phyloP scores from a whole-genome alignment of 1,139 yeast genomes.

The Williopsis jadinii region DNA sequence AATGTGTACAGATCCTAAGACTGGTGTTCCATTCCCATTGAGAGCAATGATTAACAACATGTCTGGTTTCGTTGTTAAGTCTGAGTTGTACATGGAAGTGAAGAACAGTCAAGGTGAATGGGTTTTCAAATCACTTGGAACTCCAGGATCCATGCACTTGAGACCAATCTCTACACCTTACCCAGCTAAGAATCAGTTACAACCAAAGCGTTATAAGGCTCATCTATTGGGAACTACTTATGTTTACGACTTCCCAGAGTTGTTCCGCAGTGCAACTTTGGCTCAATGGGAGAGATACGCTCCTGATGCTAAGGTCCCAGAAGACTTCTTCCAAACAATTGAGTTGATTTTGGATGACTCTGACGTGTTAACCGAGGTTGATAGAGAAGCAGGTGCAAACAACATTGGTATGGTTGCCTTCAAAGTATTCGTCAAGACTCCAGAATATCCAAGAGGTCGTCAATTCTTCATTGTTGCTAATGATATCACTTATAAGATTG shows the following conservation, averaged over 20 bases:
- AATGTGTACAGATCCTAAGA: conserved; percentile 82
- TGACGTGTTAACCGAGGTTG: conserved; percentile 77
- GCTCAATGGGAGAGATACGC: conserved; percentile 75
- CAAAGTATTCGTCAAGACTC: conserved; percentile 84
- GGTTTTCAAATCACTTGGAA: conserved; percentile 92
- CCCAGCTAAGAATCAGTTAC: conserved; percentile 95
- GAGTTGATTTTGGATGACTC: conserved; percentile 82
- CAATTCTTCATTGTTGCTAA: conserved; percentile 88
- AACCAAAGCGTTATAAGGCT: conserved; percentile 97
- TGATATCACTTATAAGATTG: conserved; percentile 95
- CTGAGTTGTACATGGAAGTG: conserved; percentile 90
- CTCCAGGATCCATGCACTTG: conserved; percentile 95
- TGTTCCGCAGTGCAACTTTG: conserved; percentile 87
- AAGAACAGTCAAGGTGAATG: conserved; percentile 89
- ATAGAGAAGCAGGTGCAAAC: conserved; percentile 95
- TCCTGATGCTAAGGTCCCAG: conserved; percentile 53
- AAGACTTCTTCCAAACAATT: conserved; percentile 67
- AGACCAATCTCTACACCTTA: conserved; percentile 94
- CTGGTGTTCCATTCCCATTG: conserved; percentile 88
- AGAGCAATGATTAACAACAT: conserved; percentile 95
- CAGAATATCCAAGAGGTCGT: conserved; percentile 96
- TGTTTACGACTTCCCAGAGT: conserved; percentile 97
- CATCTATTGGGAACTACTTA: conserved; percentile 98
- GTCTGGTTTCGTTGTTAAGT: conserved; percentile 93
- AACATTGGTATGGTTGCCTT: conserved; percentile 97